phyloP scores from a whole-genome alignment of 2,329 filamentous ascomycete genomes.

The Bertia moriformis region DNA sequence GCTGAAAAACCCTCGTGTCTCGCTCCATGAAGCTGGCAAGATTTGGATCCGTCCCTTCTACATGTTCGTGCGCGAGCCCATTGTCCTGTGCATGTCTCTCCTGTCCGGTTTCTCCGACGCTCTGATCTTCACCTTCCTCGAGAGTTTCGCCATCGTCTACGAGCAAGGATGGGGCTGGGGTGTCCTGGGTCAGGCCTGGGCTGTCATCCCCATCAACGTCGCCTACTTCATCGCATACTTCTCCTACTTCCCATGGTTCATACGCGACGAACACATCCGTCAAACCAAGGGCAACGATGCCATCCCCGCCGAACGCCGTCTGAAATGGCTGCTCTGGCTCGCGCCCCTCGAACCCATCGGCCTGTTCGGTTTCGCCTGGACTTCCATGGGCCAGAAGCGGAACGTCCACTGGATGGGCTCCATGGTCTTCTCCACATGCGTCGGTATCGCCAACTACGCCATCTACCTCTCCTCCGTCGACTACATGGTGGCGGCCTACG shows the following conservation, averaged over 20 bases:
- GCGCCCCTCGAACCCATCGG: constrained; percentile 19
- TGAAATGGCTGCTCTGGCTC: constrained; percentile 45
- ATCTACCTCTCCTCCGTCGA: background rate
- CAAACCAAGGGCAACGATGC: background rate
- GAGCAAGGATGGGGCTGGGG: background rate
- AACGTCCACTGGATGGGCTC: background rate
- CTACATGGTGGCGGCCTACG: background rate
- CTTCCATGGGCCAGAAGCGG: background rate
- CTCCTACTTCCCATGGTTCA: background rate
- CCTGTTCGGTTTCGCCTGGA: background rate
- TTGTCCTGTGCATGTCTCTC: background rate
- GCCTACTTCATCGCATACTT: background rate
- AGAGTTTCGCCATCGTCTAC: background rate
- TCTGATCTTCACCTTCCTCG: background rate
- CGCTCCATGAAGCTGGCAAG: background rate
- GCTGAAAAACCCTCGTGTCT: background rate
- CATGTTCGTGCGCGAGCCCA: background rate
- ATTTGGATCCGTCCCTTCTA: background rate
- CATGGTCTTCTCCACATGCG: background rate
- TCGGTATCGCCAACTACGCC: background rate
- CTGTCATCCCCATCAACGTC: background rate
- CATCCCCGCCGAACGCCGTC: too few species aligned
- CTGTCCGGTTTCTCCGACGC: background rate
- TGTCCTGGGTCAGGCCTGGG: background rate
- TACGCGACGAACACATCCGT: background rate